These are phyloP conservation scores for Diaporthe australafricana DNA, from an alignment of 2,329 filamentous ascomycete species.

Conservation along the genomic window DNA sequence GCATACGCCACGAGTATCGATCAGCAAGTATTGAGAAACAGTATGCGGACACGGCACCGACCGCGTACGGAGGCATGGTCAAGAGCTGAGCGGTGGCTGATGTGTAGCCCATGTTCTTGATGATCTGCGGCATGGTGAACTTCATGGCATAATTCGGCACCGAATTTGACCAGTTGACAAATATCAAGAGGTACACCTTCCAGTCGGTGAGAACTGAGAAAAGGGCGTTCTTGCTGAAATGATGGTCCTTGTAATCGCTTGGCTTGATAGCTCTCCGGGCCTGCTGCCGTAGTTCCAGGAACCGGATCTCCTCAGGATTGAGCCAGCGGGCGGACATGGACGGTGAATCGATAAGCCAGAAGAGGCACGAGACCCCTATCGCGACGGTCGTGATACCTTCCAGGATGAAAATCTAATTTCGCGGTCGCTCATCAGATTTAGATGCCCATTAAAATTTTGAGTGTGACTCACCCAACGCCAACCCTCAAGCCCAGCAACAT, in stretches of 20 bases:
- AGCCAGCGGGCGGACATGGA: constrained; percentile 52
- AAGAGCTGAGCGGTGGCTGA: constrained; percentile 58
- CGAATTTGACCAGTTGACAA: constrained; percentile 56
- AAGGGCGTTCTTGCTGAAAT: constrained; percentile 49
- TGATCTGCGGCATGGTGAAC: constrained; percentile 48
- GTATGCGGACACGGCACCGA: constrained; percentile 72
- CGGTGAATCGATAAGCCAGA: constrained; percentile 59
- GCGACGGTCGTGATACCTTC: constrained; percentile 58
- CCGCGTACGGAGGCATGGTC: constrained; percentile 69
- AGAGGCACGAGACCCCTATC: constrained; percentile 53
- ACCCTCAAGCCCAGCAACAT: constrained; percentile 53
- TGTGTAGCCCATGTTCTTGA: constrained; percentile 50
- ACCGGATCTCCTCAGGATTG: constrained; percentile 52
- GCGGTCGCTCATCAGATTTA: too few relatives aligned
- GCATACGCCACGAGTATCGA: constrained; percentile 70
- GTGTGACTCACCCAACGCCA: constrained; percentile 60
- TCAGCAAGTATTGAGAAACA: constrained; percentile 74
- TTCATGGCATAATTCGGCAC: constrained; percentile 44
- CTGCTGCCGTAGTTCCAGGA: constrained; percentile 52
- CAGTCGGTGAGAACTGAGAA: constrained; percentile 56
- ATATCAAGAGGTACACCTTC: constrained; percentile 57
- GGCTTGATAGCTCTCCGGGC: too few relatives aligned
- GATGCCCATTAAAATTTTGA: too few relatives aligned
- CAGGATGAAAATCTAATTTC: constrained; percentile 63
- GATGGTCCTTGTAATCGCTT: constrained; percentile 43